Evolutionary conservation across 805 yeast genomes (phyloP), one percentile per base, ranked within the genome.

Genomic region (Kodamaea jinghongensis): DNA sequence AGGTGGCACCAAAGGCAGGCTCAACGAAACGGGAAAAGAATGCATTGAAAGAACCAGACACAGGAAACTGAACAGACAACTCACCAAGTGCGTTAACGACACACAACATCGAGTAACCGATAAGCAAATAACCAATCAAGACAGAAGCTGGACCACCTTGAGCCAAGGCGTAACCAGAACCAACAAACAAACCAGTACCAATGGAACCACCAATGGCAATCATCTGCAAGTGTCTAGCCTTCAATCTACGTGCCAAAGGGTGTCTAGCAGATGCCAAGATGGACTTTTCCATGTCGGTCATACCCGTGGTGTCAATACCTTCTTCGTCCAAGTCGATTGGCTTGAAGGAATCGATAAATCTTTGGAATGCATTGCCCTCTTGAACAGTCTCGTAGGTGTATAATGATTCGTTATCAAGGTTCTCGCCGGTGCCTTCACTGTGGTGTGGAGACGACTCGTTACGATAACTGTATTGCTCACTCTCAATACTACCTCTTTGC

Each of bases 181-280:
- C 75, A 23, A 69, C 62, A 50, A 73, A 72, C 41, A 81, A 64
- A 51, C 86, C 87, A 4, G 93, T 82, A 54, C 96, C 96, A 44
- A 86, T 82, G 37, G 91, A 83, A 39, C 93, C 89, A 42, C 93
- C 93, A 40, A 87, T 70, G 28, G 95, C 88, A 52, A 86, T 83
- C 79, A 85, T 78, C 44, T 79, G 74, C 45, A 82, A 76, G 48
- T 83, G 89, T 55, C 70, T 61, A 31, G 63, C 48, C 46, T 65
- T 65, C 50, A 68, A 61, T 9, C 67, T 58, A 42, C 70, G 51
- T 39, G 67, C 67, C 50, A 67, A 59, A 4, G 64, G 71, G 60
- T 76, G 71, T 39, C 64, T 60, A 31, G 72, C 61, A 4, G 70
- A 56, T 25, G 71, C 70, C 41, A 60, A 54, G 31, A 64, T 55